Percentiles rank a stretch among this genome's conserved stretches.
Conservation (phyloP, 2,329 filamentous ascomycete species). For the Xylariomycetidae sp. region DNA sequence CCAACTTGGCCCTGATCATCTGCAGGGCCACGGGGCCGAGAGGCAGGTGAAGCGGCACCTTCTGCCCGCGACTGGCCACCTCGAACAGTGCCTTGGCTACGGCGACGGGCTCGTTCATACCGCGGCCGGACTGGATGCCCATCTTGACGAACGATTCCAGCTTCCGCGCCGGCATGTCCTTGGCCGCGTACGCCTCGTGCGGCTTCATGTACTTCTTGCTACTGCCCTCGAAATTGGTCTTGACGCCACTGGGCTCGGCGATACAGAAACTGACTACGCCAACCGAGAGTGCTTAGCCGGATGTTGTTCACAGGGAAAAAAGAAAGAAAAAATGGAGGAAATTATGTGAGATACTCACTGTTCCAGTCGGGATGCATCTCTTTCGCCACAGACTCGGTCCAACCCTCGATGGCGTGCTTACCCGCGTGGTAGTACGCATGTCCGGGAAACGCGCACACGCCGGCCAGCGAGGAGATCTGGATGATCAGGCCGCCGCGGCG, state of each 20-base stretch:
- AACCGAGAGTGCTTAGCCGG: too few species aligned
- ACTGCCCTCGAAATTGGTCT: constrained; percentile 9
- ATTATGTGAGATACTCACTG: constrained; percentile 5
- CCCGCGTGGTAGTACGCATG: constrained; percentile 11
- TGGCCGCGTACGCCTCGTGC: constrained; percentile 7
- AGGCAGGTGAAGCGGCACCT: constrained; percentile 9
- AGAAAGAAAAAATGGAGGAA: background rate
- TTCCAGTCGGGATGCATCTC: constrained; percentile 13
- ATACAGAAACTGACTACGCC: constrained; percentile 10
- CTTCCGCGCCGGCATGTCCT: constrained; percentile 10
- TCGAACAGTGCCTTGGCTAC: constrained; percentile 7
- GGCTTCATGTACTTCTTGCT: constrained; percentile 9
- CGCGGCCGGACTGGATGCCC: constrained; percentile 2
- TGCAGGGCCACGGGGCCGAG: too few species aligned
- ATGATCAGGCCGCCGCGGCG: constrained; percentile 9
- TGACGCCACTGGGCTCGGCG: constrained; percentile 11
- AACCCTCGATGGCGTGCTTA: constrained; percentile 12
- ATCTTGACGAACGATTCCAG: constrained; percentile 9
- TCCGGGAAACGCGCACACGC: constrained; percentile 8
- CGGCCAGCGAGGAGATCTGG: constrained; percentile 13
- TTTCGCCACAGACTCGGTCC: constrained; percentile 11
- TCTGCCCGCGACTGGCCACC: constrained; percentile 8
- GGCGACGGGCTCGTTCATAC: constrained; percentile 4
- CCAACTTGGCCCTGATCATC: too few species aligned
- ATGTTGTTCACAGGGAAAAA: too few species aligned